Conservation (phyloP, 2,329 filamentous ascomycete species). For the Onygenales sp. region DNA sequence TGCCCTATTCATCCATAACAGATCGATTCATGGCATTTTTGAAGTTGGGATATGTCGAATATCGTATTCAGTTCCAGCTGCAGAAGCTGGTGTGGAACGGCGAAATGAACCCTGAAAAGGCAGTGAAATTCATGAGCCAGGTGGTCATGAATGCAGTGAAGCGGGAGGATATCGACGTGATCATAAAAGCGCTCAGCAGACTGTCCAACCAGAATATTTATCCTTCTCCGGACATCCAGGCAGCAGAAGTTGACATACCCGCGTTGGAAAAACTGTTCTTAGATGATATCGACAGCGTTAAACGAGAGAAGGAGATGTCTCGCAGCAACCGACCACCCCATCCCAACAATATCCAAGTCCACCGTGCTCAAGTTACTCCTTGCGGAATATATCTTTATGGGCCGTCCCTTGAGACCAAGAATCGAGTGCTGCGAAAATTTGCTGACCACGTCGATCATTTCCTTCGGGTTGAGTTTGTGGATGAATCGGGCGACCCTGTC, state of each 20-base stretch:
- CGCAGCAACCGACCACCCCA: slow-evolving; percentile 1
- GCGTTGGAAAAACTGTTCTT: slow-evolving; percentile 34
- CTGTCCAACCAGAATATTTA: slow-evolving; percentile 46
- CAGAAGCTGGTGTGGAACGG: slow-evolving; percentile 55
- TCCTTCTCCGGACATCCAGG: slow-evolving; percentile 42
- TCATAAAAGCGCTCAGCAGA: slow-evolving; percentile 42
- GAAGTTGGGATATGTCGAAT: slow-evolving; percentile 33
- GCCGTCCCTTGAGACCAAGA: slow-evolving; percentile 52
- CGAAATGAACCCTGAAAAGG: slow-evolving; percentile 48
- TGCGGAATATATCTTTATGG: slow-evolving; percentile 42
- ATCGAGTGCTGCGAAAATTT: slow-evolving; percentile 62
- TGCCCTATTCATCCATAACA: slow-evolving; percentile 4
- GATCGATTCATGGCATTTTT: slow-evolving; percentile 11
- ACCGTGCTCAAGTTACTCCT: slow-evolving; percentile 52
- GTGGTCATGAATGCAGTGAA: slow-evolving; percentile 23
- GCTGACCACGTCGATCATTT: slow-evolving; percentile 52
- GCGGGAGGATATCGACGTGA: slow-evolving; percentile 3
- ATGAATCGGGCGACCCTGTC: slow-evolving; percentile 61
- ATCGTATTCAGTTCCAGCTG: slow-evolving; percentile 51
- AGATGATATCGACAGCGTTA: background rate
- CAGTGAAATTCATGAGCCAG: slow-evolving; percentile 37
- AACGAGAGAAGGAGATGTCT: background rate
- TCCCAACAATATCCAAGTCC: slow-evolving; percentile 40
- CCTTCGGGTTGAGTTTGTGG: slow-evolving; percentile 60
- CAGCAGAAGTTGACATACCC: slow-evolving; percentile 30